Evolutionary conservation across 2,329 filamentous ascomycete genomes (phyloP), one percentile per base, ranked within the genome.

Genomic region (Corinectria fuckeliana): DNA sequence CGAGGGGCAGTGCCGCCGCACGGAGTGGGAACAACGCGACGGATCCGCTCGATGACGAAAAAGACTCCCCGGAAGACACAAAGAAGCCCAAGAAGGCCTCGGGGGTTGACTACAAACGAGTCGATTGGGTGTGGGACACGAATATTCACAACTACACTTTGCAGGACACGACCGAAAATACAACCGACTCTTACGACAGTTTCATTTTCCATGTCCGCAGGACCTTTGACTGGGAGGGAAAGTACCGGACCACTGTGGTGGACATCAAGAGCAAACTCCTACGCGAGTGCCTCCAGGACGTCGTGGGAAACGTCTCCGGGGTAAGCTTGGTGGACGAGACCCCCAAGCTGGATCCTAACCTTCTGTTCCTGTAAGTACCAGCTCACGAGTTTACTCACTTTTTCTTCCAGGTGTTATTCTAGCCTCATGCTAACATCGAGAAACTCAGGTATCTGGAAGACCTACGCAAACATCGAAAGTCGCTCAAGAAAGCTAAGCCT

Each of bases 191-290:
- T 65, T 93, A 92, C 74, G 88, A 93, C 60, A 87, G 91, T 60
- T 95, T 89, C 72, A 83, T 92, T 26, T 96, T 97, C 74, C 91
- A 92, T 21, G 90, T 97, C 14, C 87, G 91, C 14, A 85, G 93
- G 54, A 89, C 86, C 13, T 96, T 97, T 72, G 89, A 93, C 73
- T 92, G 86, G 86, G 91, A 95, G 67, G 91, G 92, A 62, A 92
- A 92, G 69, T 93, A 91, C 69, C 81, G 86, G 67, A 71, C 74
- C 70, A 93, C 92, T 0, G 78, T 88, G 13, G 87, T 97, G 48
- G 92, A 96, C 65, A 91, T 97, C 75, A 95, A 93, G 77, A 95
- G 91, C 72, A 92, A 92, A 67, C 77, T 87, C 14, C 81, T 97
- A 3, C 88, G 89, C 7, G 88, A 92, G 62, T 88, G 86, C 20